Conservation (phyloP, 1,139 yeast genomes). For the Sugiyamaella japonica region DNA sequence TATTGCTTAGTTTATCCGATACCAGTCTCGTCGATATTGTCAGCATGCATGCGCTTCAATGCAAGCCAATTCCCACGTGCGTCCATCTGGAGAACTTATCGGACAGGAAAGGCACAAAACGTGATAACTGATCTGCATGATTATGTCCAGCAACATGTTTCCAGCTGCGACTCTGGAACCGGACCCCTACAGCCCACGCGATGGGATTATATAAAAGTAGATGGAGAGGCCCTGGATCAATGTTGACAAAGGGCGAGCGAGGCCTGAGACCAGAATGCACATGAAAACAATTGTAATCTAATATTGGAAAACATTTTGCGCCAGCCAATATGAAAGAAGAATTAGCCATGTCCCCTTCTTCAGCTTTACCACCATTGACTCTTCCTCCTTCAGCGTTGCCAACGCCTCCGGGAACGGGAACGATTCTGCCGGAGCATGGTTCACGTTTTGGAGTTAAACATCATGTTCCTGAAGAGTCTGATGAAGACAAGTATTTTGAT, state of each 20-base stretch:
- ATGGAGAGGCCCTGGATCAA: not conserved
- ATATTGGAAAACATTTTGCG: no score
- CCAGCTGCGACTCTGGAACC: not conserved
- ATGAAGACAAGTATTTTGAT: slow-evolving; percentile 17
- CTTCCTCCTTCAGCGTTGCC: slow-evolving; percentile 19
- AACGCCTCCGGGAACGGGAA: slow-evolving; percentile 17
- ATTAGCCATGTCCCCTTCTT: slow-evolving; percentile 11
- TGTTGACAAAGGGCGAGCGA: no score
- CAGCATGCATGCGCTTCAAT: not conserved
- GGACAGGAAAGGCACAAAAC: slow-evolving; percentile 12
- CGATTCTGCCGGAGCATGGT: slow-evolving; percentile 4
- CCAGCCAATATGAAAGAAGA: slow-evolving; percentile 5
- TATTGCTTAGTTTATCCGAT: not conserved
- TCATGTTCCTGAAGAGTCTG: not conserved
- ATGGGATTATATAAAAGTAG: slow-evolving; percentile 3
- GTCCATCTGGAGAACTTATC: slow-evolving; percentile 9
- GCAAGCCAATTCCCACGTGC: slow-evolving; percentile 12
- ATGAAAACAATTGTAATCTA: no score
- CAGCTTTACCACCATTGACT: slow-evolving; percentile 12
- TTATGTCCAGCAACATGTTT: not conserved
- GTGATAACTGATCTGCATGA: slow-evolving; percentile 8
- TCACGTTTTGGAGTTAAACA: slow-evolving; percentile 3
- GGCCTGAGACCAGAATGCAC: no score
- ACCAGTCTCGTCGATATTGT: no score
- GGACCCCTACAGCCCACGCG: slow-evolving; percentile 3